A percentile compares a stretch with the other conserved stretches of the same genome.
phyloP scores from a whole-genome alignment of 148 eudicot species.

The Spergularia bocconei region DNA sequence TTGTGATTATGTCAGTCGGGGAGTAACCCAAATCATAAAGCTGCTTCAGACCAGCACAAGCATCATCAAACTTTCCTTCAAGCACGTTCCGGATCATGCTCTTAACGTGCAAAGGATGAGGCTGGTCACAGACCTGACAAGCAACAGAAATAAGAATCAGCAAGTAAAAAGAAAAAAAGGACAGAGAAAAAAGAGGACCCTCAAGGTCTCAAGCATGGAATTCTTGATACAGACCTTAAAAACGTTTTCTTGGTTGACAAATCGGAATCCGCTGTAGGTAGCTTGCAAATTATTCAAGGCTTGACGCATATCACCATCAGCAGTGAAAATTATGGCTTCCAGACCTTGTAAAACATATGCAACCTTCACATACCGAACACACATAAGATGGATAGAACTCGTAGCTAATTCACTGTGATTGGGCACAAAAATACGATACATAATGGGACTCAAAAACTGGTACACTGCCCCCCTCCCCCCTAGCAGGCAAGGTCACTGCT shows the following conservation, averaged over 20 bases:
- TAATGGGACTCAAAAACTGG: background rate
- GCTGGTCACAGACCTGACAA: slow-evolving; percentile 95
- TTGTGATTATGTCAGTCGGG: slow-evolving; percentile 97
- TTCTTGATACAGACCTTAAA: slow-evolving; percentile 57
- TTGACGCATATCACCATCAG: slow-evolving; percentile 99
- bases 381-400: background rate
- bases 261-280: slow-evolving; percentile 87
- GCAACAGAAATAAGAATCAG: background rate
- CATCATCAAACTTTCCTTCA: slow-evolving; percentile 86
- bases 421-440: background rate
- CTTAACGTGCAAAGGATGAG: slow-evolving; percentile 96
- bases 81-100: slow-evolving; percentile 79
- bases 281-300: slow-evolving; percentile 96
- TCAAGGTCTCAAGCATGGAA: background rate
- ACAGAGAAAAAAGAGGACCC: background rate
- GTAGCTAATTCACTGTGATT: slow-evolving; percentile 1
- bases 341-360: slow-evolving; percentile 87
- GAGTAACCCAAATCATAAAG: slow-evolving; percentile 96
- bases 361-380: slow-evolving; percentile 48
- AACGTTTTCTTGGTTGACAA: slow-evolving; percentile 95
- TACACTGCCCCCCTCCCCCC: too few species aligned
- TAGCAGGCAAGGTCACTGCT: too few species aligned
- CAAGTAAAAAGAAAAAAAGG: background rate
- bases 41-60: slow-evolving; percentile 82
- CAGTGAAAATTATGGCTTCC: slow-evolving; percentile 95